Base-by-base conservation (phyloP, 345 rosid genomes). In the Dimocarpus longan region DNA sequence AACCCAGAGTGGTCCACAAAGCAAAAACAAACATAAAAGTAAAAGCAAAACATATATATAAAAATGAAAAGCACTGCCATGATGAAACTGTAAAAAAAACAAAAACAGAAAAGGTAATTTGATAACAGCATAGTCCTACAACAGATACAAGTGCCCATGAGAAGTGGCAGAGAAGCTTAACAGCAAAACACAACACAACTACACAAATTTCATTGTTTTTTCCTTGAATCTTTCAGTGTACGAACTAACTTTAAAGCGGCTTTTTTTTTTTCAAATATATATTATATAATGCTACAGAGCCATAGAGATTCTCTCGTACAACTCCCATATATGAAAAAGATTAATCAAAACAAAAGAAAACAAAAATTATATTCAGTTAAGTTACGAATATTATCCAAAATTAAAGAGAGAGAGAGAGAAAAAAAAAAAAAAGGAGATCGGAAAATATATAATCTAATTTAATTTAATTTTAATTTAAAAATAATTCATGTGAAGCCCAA, bases 401-500 rank as follows among this genome's bases (percentile, higher is more conserved):
- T 74, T 52, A 70, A n/a, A 79, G 6, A 67, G 10, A 6, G 16
- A n/a, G n/a, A n/a, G n/a, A n/a, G n/a, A n/a, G n/a, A n/a, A 43
- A 70, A 1, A 18, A 43, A 59, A 12, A 65, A 70, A 65, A 70
- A 37, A 24, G 65, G 6, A 76, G 24, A 42, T 16, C 62, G 24
- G 2, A 26, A 65, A 67, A 15, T 73, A 68, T 59, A 32, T 70
- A 18, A 9, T 43, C 16, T 67, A 15, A 75, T 44, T 64, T 65
- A 83, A 57, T 66, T 7, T 52, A 43, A 68, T 65, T 6, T 46
- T 46, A 6, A 46, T 46, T 46, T 46, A 46, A 46, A 46, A 46
- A 46, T 78, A 81, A 78, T 89, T 74, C 83, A 93, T 75, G 88
- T 84, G 84, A 86, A 83, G 76, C 85, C 95, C 89, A 90, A 88